phyloP scores from a whole-genome alignment of 805 yeast genomes.

The Ogataea wickerhamii region DNA sequence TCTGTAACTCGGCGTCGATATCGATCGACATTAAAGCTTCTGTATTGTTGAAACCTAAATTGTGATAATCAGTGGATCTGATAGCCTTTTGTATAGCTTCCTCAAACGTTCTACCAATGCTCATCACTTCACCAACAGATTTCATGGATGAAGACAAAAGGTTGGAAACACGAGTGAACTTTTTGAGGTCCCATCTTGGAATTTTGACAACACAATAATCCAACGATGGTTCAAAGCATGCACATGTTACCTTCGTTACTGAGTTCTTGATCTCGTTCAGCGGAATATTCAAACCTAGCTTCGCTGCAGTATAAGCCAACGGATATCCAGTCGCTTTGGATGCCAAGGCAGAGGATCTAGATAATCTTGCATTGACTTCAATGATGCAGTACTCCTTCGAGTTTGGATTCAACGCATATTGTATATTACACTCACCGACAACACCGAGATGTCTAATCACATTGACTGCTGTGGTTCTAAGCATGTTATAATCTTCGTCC shows the following conservation, averaged over 20 bases:
- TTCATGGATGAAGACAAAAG: constrained; percentile 91
- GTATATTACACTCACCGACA: constrained; percentile 99
- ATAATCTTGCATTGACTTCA: constrained; percentile 96
- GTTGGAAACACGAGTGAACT: constrained; percentile 88
- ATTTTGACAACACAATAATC: constrained; percentile 97
- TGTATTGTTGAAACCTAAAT: constrained; percentile 87
- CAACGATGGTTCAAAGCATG: constrained; percentile 95
- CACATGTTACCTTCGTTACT: constrained; percentile 90
- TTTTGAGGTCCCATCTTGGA: constrained; percentile 98
- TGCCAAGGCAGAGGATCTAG: constrained; percentile 98
- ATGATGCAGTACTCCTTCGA: constrained; percentile 94
- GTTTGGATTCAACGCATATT: constrained; percentile 91
- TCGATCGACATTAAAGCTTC: constrained; percentile 85
- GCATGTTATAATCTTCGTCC: constrained; percentile 96
- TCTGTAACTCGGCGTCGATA: constrained; percentile 87
- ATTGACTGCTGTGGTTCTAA: constrained; percentile 95
- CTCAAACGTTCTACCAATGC: constrained; percentile 95
- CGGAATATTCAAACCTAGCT: constrained; percentile 89
- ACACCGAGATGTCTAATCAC: constrained; percentile 97
- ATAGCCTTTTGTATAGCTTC: constrained; percentile 98
- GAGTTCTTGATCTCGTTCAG: constrained; percentile 88
- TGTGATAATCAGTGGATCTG: constrained; percentile 92
- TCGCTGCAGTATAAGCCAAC: constrained; percentile 96
- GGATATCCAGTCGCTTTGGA: constrained; percentile 99
- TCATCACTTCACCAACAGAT: constrained; percentile 98